Evolutionary conservation across 192 early-diverging fungal genomes (phyloP).

Genomic region (Gigaspora rosea): DNA sequence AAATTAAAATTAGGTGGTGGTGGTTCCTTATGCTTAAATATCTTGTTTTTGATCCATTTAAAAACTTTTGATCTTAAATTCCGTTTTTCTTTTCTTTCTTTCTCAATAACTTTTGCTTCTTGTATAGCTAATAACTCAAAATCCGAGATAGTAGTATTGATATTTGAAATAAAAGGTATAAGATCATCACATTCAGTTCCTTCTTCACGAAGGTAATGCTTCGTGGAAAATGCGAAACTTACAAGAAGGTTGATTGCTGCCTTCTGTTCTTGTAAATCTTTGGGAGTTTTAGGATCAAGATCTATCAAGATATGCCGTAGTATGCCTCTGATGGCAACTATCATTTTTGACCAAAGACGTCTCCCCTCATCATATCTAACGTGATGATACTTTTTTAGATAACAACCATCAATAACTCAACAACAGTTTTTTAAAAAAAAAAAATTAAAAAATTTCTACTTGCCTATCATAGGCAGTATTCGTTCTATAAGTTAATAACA

Average conservation of each 20-base stretch:
- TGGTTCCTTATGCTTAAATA: too few relatives aligned
- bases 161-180: conserved; percentile 62
- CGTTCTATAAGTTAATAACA: conserved; percentile 31
- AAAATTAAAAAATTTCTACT: background rate
- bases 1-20: too few relatives aligned
- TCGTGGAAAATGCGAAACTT: conserved; percentile 77
- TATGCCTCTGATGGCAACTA: too few relatives aligned
- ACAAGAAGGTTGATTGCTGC: conserved; percentile 75
- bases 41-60: too few relatives aligned
- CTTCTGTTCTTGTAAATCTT: conserved; percentile 59
- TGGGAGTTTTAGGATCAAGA: too few relatives aligned
- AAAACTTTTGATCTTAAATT: too few relatives aligned
- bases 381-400: too few relatives aligned
- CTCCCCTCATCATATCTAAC: too few relatives aligned
- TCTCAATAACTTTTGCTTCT: background rate
- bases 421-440: too few relatives aligned
- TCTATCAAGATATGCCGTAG: too few relatives aligned
- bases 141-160: conserved; percentile 40
- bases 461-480: conserved; percentile 35
- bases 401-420: background rate
- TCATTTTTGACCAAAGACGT: too few relatives aligned
- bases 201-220: conserved; percentile 81
- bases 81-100: background rate
- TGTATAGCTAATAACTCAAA: conserved; percentile 17
- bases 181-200: conserved; percentile 72